Base-by-base conservation (phyloP, 371 early-diverging fungal genomes). In the Capniomyces stellatus region DNA sequence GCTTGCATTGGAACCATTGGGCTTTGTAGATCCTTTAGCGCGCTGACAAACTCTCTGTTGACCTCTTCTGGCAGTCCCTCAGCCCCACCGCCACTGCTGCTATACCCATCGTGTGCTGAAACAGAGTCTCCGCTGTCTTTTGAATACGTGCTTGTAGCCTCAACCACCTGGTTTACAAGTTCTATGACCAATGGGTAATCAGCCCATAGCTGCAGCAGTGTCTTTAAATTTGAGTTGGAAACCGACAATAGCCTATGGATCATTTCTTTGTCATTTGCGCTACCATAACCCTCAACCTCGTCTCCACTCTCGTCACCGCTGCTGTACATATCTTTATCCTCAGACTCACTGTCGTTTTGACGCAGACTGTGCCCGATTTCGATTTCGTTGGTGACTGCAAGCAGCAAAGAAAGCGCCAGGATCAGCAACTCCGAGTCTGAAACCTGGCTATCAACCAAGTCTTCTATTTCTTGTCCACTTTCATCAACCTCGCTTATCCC, bases 1-100 rank as follows among this genome's bases (percentile, higher is more conserved):
- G 92, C 93, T 19, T 83, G 76, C 1, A 93, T 81, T 0, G 93
- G 93, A 23, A 91, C 64, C 27, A 92, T 62, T 12, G 79, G 78
- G 57, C 84, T 82, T 48, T 75, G 76, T 0, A 89, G 63, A 13
- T 87, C 86, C 23, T 79, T 76, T 72, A 92, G 87, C 18, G 78
- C 75, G 8, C 69, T 70, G 57, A 85, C 83, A 41, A 75, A 72
- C 54, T 72, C 66, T 56, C 69, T 66, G 10, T 74, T 81, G 19
- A 42, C 19, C 2, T 19, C 19, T 19, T n/a, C 13, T 2, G 23
- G 39, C 15, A 43, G 12, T 1, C 42, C 51, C 0, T 47, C 48
- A 13, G 8, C 22, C 2, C 6, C 15, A 3, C 46, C 12, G 19
- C 24, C 25, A 12, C 10, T 3, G 15, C 10, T 35, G 15, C 35